These are phyloP conservation scores for Phialophora expanda DNA, from an alignment of 2,329 filamentous ascomycete species.

Conservation along the genomic window DNA sequence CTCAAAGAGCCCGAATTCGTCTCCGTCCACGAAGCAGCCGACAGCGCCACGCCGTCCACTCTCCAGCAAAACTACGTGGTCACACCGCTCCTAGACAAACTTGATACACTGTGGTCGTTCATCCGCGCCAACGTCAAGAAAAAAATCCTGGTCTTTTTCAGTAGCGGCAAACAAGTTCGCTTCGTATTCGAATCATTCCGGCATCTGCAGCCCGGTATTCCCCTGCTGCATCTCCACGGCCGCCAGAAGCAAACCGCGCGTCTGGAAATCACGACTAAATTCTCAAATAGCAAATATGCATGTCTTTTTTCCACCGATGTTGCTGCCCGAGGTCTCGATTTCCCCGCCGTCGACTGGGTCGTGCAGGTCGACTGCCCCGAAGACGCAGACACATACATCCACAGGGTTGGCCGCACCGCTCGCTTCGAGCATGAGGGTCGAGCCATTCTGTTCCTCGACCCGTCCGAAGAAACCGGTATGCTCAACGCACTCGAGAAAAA, in stretches of 20 bases:
- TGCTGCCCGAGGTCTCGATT: conserved; percentile 90
- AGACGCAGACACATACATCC: conserved; percentile 96
- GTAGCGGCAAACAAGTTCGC: conserved; percentile 92
- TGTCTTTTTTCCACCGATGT: conserved; percentile 97
- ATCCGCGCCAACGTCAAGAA: conserved; percentile 87
- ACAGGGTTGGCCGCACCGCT: conserved; percentile 93
- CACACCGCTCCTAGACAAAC: conserved; percentile 82
- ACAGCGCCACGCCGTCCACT: conserved; percentile 77
- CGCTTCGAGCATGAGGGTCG: conserved; percentile 85
- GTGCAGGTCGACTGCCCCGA: conserved; percentile 98
- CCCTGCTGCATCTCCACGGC: conserved; percentile 88
- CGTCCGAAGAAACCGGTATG: conserved; percentile 93
- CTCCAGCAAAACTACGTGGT: conserved; percentile 91
- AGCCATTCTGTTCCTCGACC: conserved; percentile 88
- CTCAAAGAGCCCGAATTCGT: conserved; percentile 93
- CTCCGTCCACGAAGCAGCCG: conserved; percentile 83
- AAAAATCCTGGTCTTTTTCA: conserved; percentile 95
- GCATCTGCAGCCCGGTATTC: conserved; percentile 91
- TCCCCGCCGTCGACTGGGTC: conserved; percentile 96
- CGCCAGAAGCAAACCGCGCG: conserved; percentile 90
- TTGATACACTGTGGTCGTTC: conserved; percentile 92
- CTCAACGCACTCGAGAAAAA: conserved; percentile 81
- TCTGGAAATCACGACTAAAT: conserved; percentile 83
- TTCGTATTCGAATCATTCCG: conserved; percentile 94
- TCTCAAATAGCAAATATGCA: conserved; percentile 77